Evolutionary conservation across 805 yeast species (phyloP), one percentile per base, ranked within the genome.

Genomic region (Ogataea parapolymorpha): DNA sequence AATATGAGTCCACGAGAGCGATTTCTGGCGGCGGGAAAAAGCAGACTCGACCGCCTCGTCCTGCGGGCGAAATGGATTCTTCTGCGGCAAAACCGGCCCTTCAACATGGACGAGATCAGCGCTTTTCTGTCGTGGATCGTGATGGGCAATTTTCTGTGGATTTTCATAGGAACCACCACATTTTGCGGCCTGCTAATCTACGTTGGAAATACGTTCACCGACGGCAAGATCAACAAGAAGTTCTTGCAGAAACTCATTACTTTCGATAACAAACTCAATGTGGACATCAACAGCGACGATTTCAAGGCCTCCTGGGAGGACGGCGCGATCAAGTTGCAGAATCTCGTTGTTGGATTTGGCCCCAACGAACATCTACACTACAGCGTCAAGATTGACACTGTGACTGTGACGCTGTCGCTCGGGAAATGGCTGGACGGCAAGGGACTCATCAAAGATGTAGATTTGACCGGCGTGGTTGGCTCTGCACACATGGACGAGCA

Each of bases 91-190:
- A 68, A 68, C 48, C 55, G 75, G 27, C 74, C 77, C 9, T 70
- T 73, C 44, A 66, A 75, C 23, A 51, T 68, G 12, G 79, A 75
- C 50, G 80, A 75, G 43, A 55, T 74, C 13, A 71, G 77, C 2
- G 80, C 82, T 1, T 72, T 77, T 50, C 62, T 72, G 8, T 75
- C 80, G 4, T 77, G 79, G 79, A 56, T 75, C 10, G 66, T 77
- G 23, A 73, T 77, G 79, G 82, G 81, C 1, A 72, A 76, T 50
- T 59, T 75, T 15, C 54, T 77, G 26, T 76, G 80, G 80, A 63
- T 77, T 13, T 54, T 75, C 11, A 59, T 77, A 40, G 82, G 82
- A 3, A 77, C 82, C 3, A 77, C 82, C 7, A 77, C 81, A 1
- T 77, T 76, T 53, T 70, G 70, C 7, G 70, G 79, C 26, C 63